Conservation (phyloP, 108 stramenopile species). For the Asterionellopsis glacialis region DNA sequence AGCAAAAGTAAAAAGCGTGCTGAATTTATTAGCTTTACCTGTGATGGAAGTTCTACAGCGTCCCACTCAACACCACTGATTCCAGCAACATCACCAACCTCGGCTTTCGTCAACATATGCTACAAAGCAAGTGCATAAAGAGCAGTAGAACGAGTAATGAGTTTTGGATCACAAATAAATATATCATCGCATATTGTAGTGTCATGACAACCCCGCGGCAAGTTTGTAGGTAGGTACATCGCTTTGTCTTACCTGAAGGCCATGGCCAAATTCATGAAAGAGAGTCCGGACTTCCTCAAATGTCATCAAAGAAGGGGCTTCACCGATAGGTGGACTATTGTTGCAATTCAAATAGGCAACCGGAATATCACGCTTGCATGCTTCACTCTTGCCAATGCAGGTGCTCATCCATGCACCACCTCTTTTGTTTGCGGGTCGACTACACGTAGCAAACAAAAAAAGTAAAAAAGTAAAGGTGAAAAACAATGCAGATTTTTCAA, state of each 20-base stretch:
- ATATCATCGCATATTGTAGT: no score
- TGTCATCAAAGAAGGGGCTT: slow-evolving; percentile 95
- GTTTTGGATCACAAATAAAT: no score
- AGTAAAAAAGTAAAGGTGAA: no score
- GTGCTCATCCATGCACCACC: slow-evolving; percentile 98
- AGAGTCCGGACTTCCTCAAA: slow-evolving; percentile 98
- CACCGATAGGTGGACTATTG: slow-evolving; percentile 93
- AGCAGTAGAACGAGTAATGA: no score
- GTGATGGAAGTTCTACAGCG: slow-evolving; percentile 96
- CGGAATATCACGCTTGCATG: slow-evolving; percentile 74
- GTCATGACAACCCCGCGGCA: no score
- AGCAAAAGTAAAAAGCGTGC: no score
- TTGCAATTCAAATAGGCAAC: slow-evolving; percentile 99
- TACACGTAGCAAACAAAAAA: no score
- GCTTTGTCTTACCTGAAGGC: slow-evolving; percentile 15
- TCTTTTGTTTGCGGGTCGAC: slow-evolving; percentile 93
- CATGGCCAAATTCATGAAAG: slow-evolving; percentile 94
- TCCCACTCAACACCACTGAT: slow-evolving; percentile 98
- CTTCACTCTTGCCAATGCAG: slow-evolving; percentile 90
- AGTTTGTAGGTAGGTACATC: no score
- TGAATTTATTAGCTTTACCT: slow-evolving; percentile 17
- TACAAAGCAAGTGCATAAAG: slow-evolving; percentile 91
- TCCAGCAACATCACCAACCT: slow-evolving; percentile 95
- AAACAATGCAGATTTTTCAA: no score
- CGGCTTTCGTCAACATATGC: slow-evolving; percentile 94